phyloP scores from a whole-genome alignment of 345 rosid species.

The Corchorus olitorius region DNA sequence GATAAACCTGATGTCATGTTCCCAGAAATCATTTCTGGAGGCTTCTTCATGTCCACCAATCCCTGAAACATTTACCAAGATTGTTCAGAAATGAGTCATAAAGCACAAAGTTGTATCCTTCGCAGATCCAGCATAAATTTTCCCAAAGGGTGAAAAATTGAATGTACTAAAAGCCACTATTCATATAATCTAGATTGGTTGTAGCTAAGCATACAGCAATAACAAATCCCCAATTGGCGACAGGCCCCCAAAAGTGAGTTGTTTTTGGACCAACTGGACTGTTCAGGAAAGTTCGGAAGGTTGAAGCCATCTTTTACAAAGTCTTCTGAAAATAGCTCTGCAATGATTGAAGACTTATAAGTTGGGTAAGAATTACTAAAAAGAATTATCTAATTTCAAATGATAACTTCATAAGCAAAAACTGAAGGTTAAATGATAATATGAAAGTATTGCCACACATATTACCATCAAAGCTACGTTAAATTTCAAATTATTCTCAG shows the following conservation, averaged over 20 bases:
- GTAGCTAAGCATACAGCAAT: constrained; percentile 57
- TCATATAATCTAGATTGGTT: background rate
- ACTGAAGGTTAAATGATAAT: background rate
- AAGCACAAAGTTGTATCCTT: background rate
- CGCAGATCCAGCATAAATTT: background rate
- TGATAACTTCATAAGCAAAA: background rate
- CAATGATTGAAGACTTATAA: background rate
- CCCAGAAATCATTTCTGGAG: constrained; percentile 94
- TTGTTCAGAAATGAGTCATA: constrained; percentile 10
- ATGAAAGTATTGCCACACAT: background rate
- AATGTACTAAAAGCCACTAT: constrained; percentile 7
- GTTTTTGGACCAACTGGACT: constrained; percentile 89
- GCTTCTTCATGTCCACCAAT: constrained; percentile 82
- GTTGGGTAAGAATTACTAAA: background rate
- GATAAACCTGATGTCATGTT: constrained; percentile 78
- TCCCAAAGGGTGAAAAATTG: background rate
- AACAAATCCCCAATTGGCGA: constrained; percentile 91
- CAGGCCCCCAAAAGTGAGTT: constrained; percentile 90
- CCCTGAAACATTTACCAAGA: constrained; percentile 57
- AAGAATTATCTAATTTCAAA: background rate
- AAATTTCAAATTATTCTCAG: background rate
- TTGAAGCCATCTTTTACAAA: constrained; percentile 56
- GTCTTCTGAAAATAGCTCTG: constrained; percentile 21
- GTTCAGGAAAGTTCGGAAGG: constrained; percentile 73
- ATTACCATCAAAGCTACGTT: background rate